Evolutionary conservation across 352 stramenopile genomes (phyloP).

Genomic region (Globisporangium radiosum): DNA sequence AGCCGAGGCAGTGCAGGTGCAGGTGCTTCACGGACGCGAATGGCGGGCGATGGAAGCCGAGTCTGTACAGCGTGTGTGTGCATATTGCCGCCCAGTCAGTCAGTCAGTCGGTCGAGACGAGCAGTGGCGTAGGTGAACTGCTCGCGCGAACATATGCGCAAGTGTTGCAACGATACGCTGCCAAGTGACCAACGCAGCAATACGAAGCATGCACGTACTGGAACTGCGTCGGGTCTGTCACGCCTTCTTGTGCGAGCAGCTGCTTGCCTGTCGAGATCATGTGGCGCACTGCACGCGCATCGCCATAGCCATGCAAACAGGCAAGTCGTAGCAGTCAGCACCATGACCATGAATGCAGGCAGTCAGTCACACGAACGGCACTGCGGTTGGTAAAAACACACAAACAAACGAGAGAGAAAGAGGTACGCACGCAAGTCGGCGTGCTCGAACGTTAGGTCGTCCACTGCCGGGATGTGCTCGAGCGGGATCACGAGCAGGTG

Average conservation of each 20-base stretch:
- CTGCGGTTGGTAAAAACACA: no score
- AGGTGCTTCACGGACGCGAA: conserved; percentile 71
- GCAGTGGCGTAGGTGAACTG: not conserved
- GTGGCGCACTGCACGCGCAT: conserved; percentile 27
- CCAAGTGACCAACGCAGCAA: not conserved
- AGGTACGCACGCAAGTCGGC: conserved; percentile 30
- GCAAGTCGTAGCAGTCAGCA: no score
- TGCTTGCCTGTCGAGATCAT: conserved; percentile 52
- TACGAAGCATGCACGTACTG: conserved; percentile 17
- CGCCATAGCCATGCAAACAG: no score
- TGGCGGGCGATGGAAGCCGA: conserved; percentile 65
- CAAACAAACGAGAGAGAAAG: not conserved
- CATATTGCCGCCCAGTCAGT: no score
- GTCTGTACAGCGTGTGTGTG: conserved; percentile 16
- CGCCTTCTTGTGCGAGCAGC: conserved; percentile 39
- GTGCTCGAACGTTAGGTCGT: conserved; percentile 37
- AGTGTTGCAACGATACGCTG: no score
- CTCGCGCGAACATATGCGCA: no score
- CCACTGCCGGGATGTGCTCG: conserved; percentile 48
- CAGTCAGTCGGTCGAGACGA: not conserved
- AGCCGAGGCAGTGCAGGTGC: conserved; percentile 64
- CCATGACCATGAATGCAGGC: no score
- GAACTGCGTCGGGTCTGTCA: conserved; percentile 20
- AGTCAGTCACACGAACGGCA: no score
- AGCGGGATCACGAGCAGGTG: conserved; percentile 63